Evolutionary conservation across 2,329 filamentous ascomycete species (phyloP).

Genomic region (Dichotomopilus funicola): DNA sequence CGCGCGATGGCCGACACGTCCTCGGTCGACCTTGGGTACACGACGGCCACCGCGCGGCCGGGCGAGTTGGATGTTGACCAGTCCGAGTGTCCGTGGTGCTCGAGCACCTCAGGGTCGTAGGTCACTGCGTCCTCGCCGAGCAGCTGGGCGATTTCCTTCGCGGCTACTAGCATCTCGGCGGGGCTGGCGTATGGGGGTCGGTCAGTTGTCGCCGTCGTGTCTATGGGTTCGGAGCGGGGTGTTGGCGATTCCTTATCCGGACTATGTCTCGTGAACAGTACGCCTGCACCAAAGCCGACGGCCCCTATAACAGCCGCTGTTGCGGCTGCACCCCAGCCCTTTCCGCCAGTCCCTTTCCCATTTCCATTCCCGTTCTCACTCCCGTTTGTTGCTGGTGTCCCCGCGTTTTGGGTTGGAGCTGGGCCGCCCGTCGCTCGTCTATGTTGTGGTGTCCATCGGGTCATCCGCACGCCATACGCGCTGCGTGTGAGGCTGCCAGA

Average conservation of each 20-base stretch:
- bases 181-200: conserved; percentile 17
- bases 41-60: conserved; percentile 56
- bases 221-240: neutral
- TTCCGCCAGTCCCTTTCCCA: neutral
- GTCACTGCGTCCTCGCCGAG: conserved; percentile 56
- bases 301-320: neutral
- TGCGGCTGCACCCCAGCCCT: neutral
- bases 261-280: neutral
- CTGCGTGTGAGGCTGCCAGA: neutral
- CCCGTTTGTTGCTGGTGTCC: no score
- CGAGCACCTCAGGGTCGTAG: conserved; percentile 57
- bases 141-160: conserved; percentile 44
- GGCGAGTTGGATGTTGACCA: conserved; percentile 64
- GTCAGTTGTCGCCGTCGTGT: neutral
- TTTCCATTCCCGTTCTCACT: neutral
- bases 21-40: conserved; percentile 57
- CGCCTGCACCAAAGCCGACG: conserved; percentile 9
- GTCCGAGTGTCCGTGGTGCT: conserved; percentile 61
- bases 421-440: neutral
- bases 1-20: conserved; percentile 58
- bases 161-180: conserved; percentile 37
- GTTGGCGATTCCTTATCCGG: neutral
- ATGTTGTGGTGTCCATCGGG: neutral
- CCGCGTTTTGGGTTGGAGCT: neutral
- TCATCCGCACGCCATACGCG: neutral